Evolutionary conservation across 2,329 filamentous ascomycete species (phyloP), one percentile per base, ranked within the genome.

Genomic region (Corinectria fuckeliana): DNA sequence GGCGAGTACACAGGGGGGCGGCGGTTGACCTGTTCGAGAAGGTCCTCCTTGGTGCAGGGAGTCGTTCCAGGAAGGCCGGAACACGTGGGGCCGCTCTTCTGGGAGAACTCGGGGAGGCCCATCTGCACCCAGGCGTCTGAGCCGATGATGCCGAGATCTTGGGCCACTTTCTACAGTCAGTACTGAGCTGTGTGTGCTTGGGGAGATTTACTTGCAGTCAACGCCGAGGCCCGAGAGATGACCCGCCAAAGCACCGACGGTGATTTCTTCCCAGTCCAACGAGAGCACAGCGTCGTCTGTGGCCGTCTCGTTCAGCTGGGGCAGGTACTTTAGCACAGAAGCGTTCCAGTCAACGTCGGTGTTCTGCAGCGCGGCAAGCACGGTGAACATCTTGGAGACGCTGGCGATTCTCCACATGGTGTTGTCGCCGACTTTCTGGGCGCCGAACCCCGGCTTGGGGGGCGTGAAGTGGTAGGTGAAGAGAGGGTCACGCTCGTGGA

Each of bases 221-320:
- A 70, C 72, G 0, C 68, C 72, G 21, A 82, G 68, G 0, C 82
- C 82, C 14, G 76, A 76, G 10, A 83, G 71, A 39, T 84, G 81
- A 3, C 73, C 76, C 1, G 80, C 78, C 8, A 84, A 68, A 18
- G 79, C 74, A 4, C 74, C 75, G 5, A 82, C 69, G 0, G 81
- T 84, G 28, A 85, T 71, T 9, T 80, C 76, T 32, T 82, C 75
- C 81, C 81, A 85, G 39, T 76, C 68, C 2, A 80, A 69, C 1
- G 72, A 69, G 21, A 71, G 68, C 7, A 79, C 67, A 4, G 65
- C 64, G 44, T 76, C 71, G 6, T 68, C 50, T 1, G 69, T 53
- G 5, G 50, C 63, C 2, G 65, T 63, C 5, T 69, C 61, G 36
- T 56, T 69, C 39, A 77, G 65, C 47, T 77, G 73, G 0, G 81